A percentile compares a stretch with the other conserved stretches of the same genome.
Evolutionary conservation across 352 stramenopile species (phyloP).

Genomic region (Pythium chondricola): DNA sequence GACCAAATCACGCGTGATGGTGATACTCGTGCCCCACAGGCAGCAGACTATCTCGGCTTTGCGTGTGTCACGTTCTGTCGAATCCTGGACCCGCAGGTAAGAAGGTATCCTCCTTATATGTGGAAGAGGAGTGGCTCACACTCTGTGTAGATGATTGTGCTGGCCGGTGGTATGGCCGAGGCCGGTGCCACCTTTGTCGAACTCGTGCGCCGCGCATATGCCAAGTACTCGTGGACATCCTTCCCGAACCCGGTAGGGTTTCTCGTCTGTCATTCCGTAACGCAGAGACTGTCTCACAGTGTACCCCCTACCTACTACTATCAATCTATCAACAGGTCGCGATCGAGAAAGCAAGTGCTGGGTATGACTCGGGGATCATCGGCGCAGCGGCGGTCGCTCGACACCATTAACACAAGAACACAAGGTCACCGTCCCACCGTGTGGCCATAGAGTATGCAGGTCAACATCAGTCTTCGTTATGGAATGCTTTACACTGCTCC

Average conservation of each 20-base stretch:
- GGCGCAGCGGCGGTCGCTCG: constrained; percentile 41
- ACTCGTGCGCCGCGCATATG: constrained; percentile 49
- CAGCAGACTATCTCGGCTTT: constrained; percentile 76
- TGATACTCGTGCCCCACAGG: constrained; percentile 22
- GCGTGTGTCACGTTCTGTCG: constrained; percentile 76
- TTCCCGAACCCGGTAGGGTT: constrained; percentile 74
- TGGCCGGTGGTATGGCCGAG: constrained; percentile 71
- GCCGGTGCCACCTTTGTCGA: constrained; percentile 62
- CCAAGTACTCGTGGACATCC: constrained; percentile 67
- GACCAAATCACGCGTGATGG: background rate
- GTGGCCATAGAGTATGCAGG: too few relatives aligned
- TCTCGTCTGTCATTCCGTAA: too few relatives aligned
- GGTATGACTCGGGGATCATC: constrained; percentile 84
- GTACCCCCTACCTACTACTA: background rate
- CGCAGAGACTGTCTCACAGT: background rate
- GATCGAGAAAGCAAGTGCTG: constrained; percentile 73
- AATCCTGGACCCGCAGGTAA: constrained; percentile 69
- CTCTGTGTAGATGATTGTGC: constrained; percentile 83
- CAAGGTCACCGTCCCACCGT: background rate
- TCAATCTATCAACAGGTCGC: constrained; percentile 27
- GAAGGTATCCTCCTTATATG: too few relatives aligned
- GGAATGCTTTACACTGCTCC: constrained; percentile 13
- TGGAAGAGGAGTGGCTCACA: too few relatives aligned
- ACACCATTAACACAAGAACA: background rate
- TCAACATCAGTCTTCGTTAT: too few relatives aligned